These are phyloP conservation scores for Puccinellia tenuiflora DNA, from an alignment of 176 grass and related monocot species.

Conservation along the genomic window DNA sequence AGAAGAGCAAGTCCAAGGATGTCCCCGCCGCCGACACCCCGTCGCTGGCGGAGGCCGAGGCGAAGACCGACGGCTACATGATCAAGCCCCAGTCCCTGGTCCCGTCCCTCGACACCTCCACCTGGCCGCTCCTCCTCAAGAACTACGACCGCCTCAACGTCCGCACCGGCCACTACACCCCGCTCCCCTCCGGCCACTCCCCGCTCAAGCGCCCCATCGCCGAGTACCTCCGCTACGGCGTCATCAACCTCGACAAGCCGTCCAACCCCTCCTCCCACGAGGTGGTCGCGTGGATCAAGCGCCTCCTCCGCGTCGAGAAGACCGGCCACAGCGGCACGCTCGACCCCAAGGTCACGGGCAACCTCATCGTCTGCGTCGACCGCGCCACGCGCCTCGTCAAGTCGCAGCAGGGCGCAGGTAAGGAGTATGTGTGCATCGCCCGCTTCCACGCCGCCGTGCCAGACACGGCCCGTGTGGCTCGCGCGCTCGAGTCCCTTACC, in stretches of 20 bases:
- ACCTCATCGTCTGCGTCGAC: constrained; percentile 95
- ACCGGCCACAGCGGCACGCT: constrained; percentile 86
- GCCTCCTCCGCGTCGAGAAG: constrained; percentile 71
- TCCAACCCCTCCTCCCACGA: constrained; percentile 97
- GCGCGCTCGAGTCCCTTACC: constrained; percentile 78
- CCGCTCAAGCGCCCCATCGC: constrained; percentile 74
- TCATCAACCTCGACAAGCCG: constrained; percentile 95
- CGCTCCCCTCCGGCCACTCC: constrained; percentile 70
- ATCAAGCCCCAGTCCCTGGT: constrained; percentile 57
- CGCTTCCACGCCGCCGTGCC: constrained; percentile 85
- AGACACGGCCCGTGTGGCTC: constrained; percentile 57
- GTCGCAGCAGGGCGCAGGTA: constrained; percentile 89
- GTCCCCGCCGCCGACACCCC: not conserved
- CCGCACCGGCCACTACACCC: constrained; percentile 70
- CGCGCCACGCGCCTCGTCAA: constrained; percentile 93
- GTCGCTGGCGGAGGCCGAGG: constrained; percentile 17
- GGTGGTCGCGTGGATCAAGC: constrained; percentile 94
- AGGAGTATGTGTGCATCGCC: constrained; percentile 90
- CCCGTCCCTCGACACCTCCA: constrained; percentile 47
- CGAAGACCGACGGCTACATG: constrained; percentile 36
- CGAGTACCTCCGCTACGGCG: constrained; percentile 74
- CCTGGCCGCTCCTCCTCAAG: constrained; percentile 71
- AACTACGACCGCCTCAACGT: constrained; percentile 82
- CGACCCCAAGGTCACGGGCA: constrained; percentile 96
- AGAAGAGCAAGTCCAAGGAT: constrained; percentile 49